Percentiles rank a stretch among this genome's conserved stretches.
Evolutionary conservation across 1,139 yeast species (phyloP).

Genomic region (Arxiozyma slooffiae): DNA sequence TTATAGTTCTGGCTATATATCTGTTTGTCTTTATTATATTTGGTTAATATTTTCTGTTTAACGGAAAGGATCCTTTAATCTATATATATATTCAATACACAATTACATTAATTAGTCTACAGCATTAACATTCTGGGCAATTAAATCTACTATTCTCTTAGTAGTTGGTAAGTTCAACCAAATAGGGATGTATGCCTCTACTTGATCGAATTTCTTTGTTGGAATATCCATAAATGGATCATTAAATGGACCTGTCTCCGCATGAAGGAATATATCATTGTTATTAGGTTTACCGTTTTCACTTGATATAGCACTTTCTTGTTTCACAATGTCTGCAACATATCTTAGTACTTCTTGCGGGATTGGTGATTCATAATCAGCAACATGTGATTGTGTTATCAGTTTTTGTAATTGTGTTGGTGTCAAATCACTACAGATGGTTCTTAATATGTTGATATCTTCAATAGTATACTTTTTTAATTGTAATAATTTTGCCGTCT

Average conservation of each 20-base stretch:
- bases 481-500: slow-evolving; percentile 89
- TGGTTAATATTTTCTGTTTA: no score
- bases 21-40: no score
- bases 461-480: slow-evolving; percentile 81
- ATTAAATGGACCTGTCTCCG: slow-evolving; percentile 64
- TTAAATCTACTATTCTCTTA: slow-evolving; percentile 80
- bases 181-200: slow-evolving; percentile 95
- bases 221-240: slow-evolving; percentile 83
- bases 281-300: slow-evolving; percentile 36
- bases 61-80: neutral
- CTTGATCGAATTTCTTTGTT: slow-evolving; percentile 76
- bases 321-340: slow-evolving; percentile 77
- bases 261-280: slow-evolving; percentile 52
- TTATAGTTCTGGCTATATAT: no score
- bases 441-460: slow-evolving; percentile 87
- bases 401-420: slow-evolving; percentile 92
- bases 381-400: slow-evolving; percentile 79
- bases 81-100: no score
- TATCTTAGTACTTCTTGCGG: slow-evolving; percentile 73
- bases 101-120: slow-evolving; percentile 13
- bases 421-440: slow-evolving; percentile 86
- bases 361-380: slow-evolving; percentile 93
- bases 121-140: slow-evolving; percentile 63
- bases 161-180: slow-evolving; percentile 85
- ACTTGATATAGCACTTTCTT: slow-evolving; percentile 38